phyloP scores from a whole-genome alignment of 306 rosid species.

The Rosa chinensis region DNA sequence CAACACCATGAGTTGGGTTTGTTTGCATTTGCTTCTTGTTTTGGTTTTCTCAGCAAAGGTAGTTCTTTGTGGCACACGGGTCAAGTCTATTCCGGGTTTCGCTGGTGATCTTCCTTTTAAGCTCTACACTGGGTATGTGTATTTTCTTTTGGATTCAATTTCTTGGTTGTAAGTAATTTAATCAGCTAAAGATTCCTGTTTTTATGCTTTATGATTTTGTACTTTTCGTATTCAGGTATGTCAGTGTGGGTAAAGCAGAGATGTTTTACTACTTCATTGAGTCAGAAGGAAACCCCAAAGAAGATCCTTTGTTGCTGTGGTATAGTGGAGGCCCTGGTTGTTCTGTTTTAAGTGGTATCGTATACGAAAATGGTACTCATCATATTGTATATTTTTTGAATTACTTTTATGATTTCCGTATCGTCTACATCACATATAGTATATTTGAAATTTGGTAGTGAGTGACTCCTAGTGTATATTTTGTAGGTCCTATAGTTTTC shows the following conservation, averaged over 20 bases:
- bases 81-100: slow-evolving; percentile 21
- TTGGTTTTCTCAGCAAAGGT: slow-evolving; percentile 6
- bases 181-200: neutral
- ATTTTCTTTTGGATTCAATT: neutral
- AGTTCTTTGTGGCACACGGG: slow-evolving; percentile 10
- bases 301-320: slow-evolving; percentile 19
- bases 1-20: neutral
- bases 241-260: slow-evolving; percentile 2
- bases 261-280: slow-evolving; percentile 29
- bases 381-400: neutral
- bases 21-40: slow-evolving; percentile 12
- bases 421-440: neutral
- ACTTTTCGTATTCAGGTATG: neutral
- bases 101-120: slow-evolving; percentile 28
- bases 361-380: slow-evolving; percentile 15
- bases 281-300: slow-evolving; percentile 17
- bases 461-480: neutral
- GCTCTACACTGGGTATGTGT: slow-evolving; percentile 27
- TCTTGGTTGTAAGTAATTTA: neutral
- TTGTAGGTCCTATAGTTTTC: slow-evolving; percentile 24
- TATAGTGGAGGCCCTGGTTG: slow-evolving; percentile 26
- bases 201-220: neutral
- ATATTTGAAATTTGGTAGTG: neutral
- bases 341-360: slow-evolving; percentile 17
- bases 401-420: neutral